A percentile compares a stretch with the other conserved stretches of the same genome.
Evolutionary conservation across 73 alveolate species (phyloP).

Genomic region (Strombidium stylifer): DNA sequence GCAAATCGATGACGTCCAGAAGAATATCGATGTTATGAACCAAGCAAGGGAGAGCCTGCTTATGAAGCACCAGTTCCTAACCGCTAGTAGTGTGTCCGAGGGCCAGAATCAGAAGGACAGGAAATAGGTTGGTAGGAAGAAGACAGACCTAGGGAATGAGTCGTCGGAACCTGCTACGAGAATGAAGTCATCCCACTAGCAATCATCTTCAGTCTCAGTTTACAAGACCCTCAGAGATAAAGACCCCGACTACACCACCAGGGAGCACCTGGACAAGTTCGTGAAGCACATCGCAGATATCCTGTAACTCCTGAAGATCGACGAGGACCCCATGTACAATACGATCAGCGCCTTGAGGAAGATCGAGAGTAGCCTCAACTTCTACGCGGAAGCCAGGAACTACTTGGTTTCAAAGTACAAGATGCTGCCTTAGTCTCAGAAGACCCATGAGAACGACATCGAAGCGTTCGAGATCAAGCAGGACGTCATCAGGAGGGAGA

Average conservation of each 20-base stretch:
- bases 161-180: neutral
- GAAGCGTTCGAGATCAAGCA: slow-evolving; percentile 9
- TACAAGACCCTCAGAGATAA: slow-evolving; percentile 1
- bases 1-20: neutral
- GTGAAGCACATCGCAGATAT: neutral
- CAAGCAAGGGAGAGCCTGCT: neutral
- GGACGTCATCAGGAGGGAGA: slow-evolving; percentile 1
- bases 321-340: slow-evolving; percentile 16
- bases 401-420: neutral
- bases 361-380: slow-evolving; percentile 5
- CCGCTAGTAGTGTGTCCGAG: neutral
- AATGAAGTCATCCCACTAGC: no score
- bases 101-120: neutral
- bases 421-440: no score
- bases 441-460: slow-evolving; percentile 17
- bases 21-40: neutral
- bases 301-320: slow-evolving; percentile 6
- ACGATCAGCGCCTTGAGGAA: slow-evolving; percentile 18
- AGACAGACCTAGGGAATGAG: neutral
- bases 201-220: neutral
- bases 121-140: neutral
- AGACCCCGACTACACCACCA: slow-evolving; percentile 7
- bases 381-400: slow-evolving; percentile 6
- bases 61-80: slow-evolving; percentile 2
- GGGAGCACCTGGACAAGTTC: slow-evolving; percentile 5